Base-by-base conservation (phyloP, 768 basidiomycete species). In the Tricholoma flavovirens region DNA sequence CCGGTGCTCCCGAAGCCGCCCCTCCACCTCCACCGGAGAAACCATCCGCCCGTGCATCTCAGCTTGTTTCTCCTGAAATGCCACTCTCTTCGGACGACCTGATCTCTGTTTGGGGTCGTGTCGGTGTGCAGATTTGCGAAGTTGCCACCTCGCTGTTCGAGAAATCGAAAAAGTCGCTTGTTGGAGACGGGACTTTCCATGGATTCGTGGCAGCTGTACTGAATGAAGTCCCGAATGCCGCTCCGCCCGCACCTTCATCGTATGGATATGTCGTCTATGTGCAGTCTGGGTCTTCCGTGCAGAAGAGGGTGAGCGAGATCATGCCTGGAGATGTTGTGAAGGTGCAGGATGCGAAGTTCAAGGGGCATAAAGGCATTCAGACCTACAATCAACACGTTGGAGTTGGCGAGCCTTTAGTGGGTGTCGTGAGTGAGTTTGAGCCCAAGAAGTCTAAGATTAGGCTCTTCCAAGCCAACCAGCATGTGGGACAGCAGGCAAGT, bases 401-500 rank as follows among this genome's bases (percentile, higher is more conserved):
- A 40, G 66, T 67, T 10, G 74, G 75, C 4, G 82, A 84, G 60
- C 80, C 83, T 21, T 61, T 92, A 5, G 74, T 90, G 33, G 94
- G 87, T 8, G 73, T 97, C 45, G 82, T 95, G 53, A 79, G 77
- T 49, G 93, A 95, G 66, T 89, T 86, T 67, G 94, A 97, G 62
- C 70, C 72, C 36, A 93, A 90, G 82, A 95, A 94, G 76, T 81
- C 80, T 58, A 97, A 97, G 75, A 75, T 94, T 53, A 81, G 79
- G 67, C 83, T 90, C 43, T 87, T 87, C 68, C 91, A 95, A 68
- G 93, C 93, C 53, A 93, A 91, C 68, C 84, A 88, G 66, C 88
- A 87, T 63, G 87, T 89, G 64, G 85, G 89, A 49, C 88, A 86
- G 60, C 88, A 90, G 81, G 88, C 87, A 58, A 59, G 82, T 75